phyloP scores from a whole-genome alignment of 768 basidiomycete species.

The Pleurotus eryngii region DNA sequence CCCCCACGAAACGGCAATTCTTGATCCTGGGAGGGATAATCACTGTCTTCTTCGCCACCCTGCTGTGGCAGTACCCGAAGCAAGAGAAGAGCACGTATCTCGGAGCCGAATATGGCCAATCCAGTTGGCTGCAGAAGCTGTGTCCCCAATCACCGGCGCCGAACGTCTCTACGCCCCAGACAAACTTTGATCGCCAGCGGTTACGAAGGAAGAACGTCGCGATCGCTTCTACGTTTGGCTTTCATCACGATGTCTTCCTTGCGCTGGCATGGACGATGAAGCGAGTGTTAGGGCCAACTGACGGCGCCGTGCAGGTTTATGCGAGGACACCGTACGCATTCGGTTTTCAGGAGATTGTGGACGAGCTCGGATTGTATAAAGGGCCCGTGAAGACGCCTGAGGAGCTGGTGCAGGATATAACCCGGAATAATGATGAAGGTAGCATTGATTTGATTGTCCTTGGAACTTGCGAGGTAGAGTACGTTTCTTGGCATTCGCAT shows the following conservation, averaged over 20 bases:
- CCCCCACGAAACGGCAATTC: background rate
- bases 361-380: slow-evolving; percentile 27
- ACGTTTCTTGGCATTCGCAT: slow-evolving; percentile 10
- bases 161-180: background rate
- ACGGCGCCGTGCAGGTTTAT: slow-evolving; percentile 27
- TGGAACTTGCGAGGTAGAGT: slow-evolving; percentile 47
- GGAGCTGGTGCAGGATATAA: slow-evolving; percentile 24
- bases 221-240: slow-evolving; percentile 30
- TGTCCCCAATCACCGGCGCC: background rate
- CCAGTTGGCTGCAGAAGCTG: background rate
- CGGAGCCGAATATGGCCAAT: background rate
- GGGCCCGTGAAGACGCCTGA: slow-evolving; percentile 21
- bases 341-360: slow-evolving; percentile 29
- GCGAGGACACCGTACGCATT: slow-evolving; percentile 26
- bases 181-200: background rate
- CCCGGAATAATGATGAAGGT: slow-evolving; percentile 14
- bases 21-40: background rate
- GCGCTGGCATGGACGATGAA: slow-evolving; percentile 29
- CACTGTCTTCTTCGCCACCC: background rate
- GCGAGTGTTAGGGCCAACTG: slow-evolving; percentile 19
- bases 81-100: background rate
- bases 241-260: slow-evolving; percentile 37
- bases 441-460: slow-evolving; percentile 36
- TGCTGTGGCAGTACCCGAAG: background rate
- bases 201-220: slow-evolving; percentile 17